Conservation (phyloP, 2,329 filamentous ascomycete genomes). For the Biscogniauxia mediterranea region DNA sequence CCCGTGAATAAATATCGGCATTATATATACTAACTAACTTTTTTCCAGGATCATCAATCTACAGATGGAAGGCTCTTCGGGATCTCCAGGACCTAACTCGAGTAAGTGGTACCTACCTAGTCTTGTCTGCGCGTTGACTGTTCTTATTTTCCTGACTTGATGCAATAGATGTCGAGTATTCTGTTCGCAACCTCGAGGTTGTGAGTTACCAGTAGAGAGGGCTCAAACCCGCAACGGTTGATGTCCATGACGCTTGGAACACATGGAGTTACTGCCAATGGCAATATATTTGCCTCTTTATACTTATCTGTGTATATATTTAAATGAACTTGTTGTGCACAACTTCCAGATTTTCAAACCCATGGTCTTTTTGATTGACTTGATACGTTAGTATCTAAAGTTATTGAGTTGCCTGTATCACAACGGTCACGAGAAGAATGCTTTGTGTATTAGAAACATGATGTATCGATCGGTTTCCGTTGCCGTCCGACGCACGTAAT, state of each 20-base stretch:
- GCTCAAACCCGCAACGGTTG: background rate
- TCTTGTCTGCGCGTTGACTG: background rate
- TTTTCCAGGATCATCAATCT: conserved; percentile 13
- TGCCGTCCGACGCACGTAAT: too few species aligned
- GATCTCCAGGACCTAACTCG: conserved; percentile 8
- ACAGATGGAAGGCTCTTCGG: conserved; percentile 15
- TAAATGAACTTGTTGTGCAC: too few species aligned
- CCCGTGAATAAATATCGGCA: background rate
- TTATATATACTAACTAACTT: background rate
- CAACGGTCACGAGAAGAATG: too few species aligned
- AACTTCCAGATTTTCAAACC: too few species aligned
- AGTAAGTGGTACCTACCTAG: conserved; percentile 1
- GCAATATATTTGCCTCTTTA: too few species aligned
- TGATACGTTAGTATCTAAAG: too few species aligned
- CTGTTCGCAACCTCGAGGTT: conserved; percentile 8
- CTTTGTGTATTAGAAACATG: too few species aligned
- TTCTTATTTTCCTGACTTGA: background rate
- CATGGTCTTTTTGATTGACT: too few species aligned
- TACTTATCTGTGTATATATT: too few species aligned
- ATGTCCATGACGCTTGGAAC: conserved; percentile 6
- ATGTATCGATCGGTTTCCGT: too few species aligned
- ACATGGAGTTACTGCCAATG: background rate
- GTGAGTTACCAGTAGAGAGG: conserved; percentile 6
- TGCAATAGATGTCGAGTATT: conserved; percentile 4
- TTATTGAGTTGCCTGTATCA: too few species aligned